Base-by-base conservation (phyloP, 441 rosid species). In the Croton laevigatus region DNA sequence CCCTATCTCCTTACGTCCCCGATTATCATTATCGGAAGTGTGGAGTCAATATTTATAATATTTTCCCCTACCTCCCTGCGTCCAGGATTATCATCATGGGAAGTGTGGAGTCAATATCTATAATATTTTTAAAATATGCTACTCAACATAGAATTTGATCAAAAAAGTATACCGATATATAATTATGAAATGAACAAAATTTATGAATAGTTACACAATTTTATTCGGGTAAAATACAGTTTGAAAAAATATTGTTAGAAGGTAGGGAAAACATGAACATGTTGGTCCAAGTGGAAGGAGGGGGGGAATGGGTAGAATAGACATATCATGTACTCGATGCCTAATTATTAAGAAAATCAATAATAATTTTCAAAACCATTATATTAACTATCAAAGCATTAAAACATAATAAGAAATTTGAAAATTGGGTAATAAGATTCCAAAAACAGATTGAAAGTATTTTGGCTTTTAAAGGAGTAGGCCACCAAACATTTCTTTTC, bases 381-480 rank as follows among this genome's bases (percentile, higher is more conserved):
- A 19, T 7, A 63, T 44, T 44, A 17, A 27, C 2, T 27, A 27
- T 16, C 32, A n/a, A 0, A 19, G 12, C 51, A 6, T 23, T 6
- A 63, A 63, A 5, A 44, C 13, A 44, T 27, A 27, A 27, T 27
- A 64, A 64, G 44, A 63, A 23, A 40, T 37, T 48, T 45, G 22
- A 27, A 34, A 23, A 49, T 16, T 17, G 5, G 32, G 6, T 54
- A 54, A 40, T 54, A 14, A 20, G 36, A n/a, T 6, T 20, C 59
- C 6, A 54, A 64, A 61, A 64, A 61, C 23, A 57, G 54, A 71
- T 74, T 65, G 79, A 83, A 79, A 79, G 83, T 66, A 34, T 68
- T 63, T 77, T 77, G 74, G 85, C 78, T 78, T 81, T 80, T 55
- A 53, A 72, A 62, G 73, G 62, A 70, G 80, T 75, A 77, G 85